These are phyloP conservation scores for Mycosphaerella sp. DNA, from an alignment of 2,329 filamentous ascomycete species.

Conservation along the genomic window DNA sequence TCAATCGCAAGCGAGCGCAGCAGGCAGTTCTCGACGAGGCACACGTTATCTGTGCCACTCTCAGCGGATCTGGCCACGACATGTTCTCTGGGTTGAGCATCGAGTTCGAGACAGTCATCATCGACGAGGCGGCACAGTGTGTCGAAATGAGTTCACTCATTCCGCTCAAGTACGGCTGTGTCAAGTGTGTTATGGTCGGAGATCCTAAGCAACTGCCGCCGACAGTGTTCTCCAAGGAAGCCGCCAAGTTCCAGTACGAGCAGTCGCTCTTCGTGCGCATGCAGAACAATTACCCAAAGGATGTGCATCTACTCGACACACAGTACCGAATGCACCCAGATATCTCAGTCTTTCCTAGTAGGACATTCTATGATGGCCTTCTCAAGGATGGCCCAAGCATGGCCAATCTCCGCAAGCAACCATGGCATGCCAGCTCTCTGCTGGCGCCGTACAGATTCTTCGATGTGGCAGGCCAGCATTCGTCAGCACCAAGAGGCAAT, in stretches of 20 bases:
- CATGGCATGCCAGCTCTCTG: slow-evolving; percentile 78
- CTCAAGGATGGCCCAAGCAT: slow-evolving; percentile 75
- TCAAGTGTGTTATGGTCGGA: slow-evolving; percentile 93
- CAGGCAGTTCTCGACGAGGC: slow-evolving; percentile 86
- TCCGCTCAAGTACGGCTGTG: slow-evolving; percentile 92
- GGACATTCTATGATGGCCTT: slow-evolving; percentile 84
- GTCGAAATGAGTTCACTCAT: slow-evolving; percentile 96
- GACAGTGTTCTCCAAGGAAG: slow-evolving; percentile 90
- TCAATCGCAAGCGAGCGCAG: slow-evolving; percentile 76
- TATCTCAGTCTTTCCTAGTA: slow-evolving; percentile 85
- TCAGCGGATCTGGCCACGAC: slow-evolving; percentile 93
- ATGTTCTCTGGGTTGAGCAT: slow-evolving; percentile 93
- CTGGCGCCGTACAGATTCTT: slow-evolving; percentile 96
- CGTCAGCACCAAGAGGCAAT: slow-evolving; percentile 72
- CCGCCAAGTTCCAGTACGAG: slow-evolving; percentile 88
- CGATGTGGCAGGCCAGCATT: slow-evolving; percentile 84
- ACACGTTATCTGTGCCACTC: slow-evolving; percentile 88
- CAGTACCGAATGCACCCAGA: slow-evolving; percentile 99
- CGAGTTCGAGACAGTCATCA: slow-evolving; percentile 97
- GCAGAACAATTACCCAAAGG: slow-evolving; percentile 82
- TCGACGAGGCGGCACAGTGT: slow-evolving; percentile 96
- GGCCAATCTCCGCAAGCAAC: slow-evolving; percentile 64
- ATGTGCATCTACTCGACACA: slow-evolving; percentile 90
- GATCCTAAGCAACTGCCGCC: slow-evolving; percentile 96
- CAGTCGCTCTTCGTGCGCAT: slow-evolving; percentile 98